phyloP scores from a whole-genome alignment of 345 rosid genomes.

The Balakata baccata region DNA sequence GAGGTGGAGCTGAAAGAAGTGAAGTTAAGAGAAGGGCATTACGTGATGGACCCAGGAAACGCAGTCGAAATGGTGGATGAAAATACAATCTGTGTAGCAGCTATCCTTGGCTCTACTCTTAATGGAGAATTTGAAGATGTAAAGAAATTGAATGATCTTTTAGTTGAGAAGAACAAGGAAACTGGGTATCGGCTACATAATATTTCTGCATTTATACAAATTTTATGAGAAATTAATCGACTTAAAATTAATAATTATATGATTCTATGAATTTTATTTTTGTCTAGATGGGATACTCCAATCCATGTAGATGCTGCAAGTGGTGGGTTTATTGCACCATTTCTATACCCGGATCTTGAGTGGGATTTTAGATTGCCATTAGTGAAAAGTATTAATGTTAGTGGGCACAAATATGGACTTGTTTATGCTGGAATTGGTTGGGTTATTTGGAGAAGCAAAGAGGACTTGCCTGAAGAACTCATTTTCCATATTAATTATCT shows the following conservation, averaged over 20 bases:
- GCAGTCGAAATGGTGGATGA: constrained; percentile 33
- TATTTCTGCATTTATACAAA: neutral
- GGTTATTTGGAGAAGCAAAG: constrained; percentile 32
- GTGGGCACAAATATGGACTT: constrained; percentile 31
- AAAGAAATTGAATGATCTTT: constrained; percentile 23
- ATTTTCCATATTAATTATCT: constrained; percentile 34
- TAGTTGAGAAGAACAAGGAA: constrained; percentile 16
- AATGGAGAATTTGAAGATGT: constrained; percentile 35
- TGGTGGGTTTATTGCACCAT: constrained; percentile 32
- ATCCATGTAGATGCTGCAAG: constrained; percentile 36
- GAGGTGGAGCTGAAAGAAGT: constrained; percentile 31
- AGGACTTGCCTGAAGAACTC: constrained; percentile 33
- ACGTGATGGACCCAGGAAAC: constrained; percentile 25
- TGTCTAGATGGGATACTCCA: constrained; percentile 27
- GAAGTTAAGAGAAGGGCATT: constrained; percentile 21
- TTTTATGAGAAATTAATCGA: neutral
- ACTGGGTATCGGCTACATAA: constrained; percentile 14
- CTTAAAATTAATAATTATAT: neutral
- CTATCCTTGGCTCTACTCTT: constrained; percentile 30
- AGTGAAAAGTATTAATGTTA: constrained; percentile 29
- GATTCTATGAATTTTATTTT: neutral
- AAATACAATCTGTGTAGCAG: constrained; percentile 30
- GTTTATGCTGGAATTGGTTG: constrained; percentile 33
- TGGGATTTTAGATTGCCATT: constrained; percentile 33
- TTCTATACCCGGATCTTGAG: constrained; percentile 24